Evolutionary conservation across 129 eudicot genomes (phyloP).

Genomic region (Artemisia tridentata): DNA sequence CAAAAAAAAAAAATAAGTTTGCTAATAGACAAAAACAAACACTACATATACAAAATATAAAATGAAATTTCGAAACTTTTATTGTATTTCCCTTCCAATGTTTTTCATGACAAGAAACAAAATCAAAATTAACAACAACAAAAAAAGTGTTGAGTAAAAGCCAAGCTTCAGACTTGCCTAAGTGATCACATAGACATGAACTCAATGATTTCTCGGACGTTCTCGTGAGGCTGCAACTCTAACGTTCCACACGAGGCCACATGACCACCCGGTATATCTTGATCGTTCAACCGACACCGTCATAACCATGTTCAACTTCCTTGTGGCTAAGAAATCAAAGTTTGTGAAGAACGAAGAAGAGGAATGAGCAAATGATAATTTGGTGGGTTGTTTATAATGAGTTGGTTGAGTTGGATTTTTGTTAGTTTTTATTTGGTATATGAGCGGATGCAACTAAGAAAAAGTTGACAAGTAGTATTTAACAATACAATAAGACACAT

Average conservation of each 20-base stretch:
- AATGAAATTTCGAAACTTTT: conserved; percentile 12
- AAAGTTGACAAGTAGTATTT: conserved; percentile 14
- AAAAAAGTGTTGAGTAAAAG: conserved; percentile 31
- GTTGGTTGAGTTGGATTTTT: conserved; percentile 38
- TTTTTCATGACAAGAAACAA: conserved; percentile 26
- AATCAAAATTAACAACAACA: conserved; percentile 15
- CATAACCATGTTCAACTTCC: conserved; percentile 16
- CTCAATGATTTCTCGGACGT: conserved; percentile 16
- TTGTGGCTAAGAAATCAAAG: conserved; percentile 28
- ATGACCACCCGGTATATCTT: conserved; percentile 4
- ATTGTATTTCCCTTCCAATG: conserved; percentile 24
- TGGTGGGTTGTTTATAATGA: conserved; percentile 42
- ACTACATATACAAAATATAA: too few species aligned
- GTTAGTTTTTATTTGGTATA: conserved; percentile 30
- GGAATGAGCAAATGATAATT: conserved; percentile 29
- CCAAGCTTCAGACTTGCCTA: conserved; percentile 51
- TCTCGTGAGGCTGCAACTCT: conserved; percentile 35
- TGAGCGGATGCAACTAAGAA: conserved; percentile 45
- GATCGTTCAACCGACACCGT: conserved; percentile 10
- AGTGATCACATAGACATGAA: conserved; percentile 41
- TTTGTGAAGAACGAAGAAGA: conserved; percentile 7
- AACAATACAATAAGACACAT: conserved; percentile 28
- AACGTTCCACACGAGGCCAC: conserved; percentile 25
- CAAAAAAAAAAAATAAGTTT: background rate
- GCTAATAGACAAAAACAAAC: background rate